These are phyloP conservation scores for Cyclocybe aegerita DNA, from an alignment of 768 basidiomycete species.

Conservation along the genomic window DNA sequence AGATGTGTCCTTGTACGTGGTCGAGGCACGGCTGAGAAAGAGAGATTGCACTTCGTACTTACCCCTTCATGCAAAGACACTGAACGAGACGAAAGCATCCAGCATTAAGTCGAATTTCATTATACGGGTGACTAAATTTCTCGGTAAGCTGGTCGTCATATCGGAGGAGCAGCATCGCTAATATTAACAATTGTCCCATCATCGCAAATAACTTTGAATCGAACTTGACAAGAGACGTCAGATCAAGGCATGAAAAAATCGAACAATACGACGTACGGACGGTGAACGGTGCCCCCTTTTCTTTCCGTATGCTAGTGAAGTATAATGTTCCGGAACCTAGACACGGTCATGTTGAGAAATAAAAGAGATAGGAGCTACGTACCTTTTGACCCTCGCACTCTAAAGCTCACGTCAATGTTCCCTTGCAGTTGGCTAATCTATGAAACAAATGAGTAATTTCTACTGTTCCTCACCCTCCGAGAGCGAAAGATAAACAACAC, in stretches of 20 bases:
- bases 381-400: constrained; percentile 74
- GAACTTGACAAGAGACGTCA: constrained; percentile 38
- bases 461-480: neutral
- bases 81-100: too few relatives aligned
- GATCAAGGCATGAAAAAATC: neutral
- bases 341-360: neutral
- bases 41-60: too few relatives aligned
- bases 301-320: constrained; percentile 80
- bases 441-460: neutral
- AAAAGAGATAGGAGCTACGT: constrained; percentile 10
- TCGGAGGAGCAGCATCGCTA: constrained; percentile 28
- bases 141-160: constrained; percentile 7
- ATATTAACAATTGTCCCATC: constrained; percentile 52
- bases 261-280: constrained; percentile 50
- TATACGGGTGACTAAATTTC: neutral
- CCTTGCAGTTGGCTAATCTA: constrained; percentile 76
- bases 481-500: constrained; percentile 22
- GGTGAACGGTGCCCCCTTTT: constrained; percentile 68
- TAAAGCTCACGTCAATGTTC: constrained; percentile 75
- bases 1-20: too few relatives aligned
- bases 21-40: too few relatives aligned
- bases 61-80: too few relatives aligned
- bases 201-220: constrained; percentile 67
- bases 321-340: constrained; percentile 75
- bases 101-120: too few relatives aligned